A percentile compares a stretch with the other conserved stretches of the same genome.
These are phyloP conservation scores for Echria macrotheca DNA, from an alignment of 495 filamentous ascomycete genomes.

Conservation along the genomic window DNA sequence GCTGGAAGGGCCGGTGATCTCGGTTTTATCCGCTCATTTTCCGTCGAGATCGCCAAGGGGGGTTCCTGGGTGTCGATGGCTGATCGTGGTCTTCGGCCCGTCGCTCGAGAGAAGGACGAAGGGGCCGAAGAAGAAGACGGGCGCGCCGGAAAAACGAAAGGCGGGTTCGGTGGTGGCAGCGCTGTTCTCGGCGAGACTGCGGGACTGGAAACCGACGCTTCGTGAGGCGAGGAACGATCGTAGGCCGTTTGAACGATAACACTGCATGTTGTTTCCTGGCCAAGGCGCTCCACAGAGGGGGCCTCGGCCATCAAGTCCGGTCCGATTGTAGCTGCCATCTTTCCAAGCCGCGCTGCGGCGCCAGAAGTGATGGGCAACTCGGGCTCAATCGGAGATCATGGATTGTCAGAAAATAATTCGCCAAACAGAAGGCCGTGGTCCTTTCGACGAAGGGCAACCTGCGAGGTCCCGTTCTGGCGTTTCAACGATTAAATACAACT, in stretches of 20 bases:
- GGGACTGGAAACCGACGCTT: slow-evolving; percentile 17
- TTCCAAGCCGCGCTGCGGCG: slow-evolving; percentile 46
- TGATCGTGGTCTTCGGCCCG: slow-evolving; percentile 43
- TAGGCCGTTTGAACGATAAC: slow-evolving; percentile 6
- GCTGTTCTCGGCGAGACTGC: slow-evolving; percentile 35
- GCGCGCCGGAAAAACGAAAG: slow-evolving; percentile 62
- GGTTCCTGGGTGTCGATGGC: slow-evolving; percentile 34
- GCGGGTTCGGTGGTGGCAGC: slow-evolving; percentile 60
- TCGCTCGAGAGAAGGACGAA: slow-evolving; percentile 40
- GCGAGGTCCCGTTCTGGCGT: slow-evolving; percentile 12
- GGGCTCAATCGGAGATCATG: slow-evolving; percentile 36
- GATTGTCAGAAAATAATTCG: slow-evolving; percentile 15
- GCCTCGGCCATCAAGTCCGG: slow-evolving; percentile 32
- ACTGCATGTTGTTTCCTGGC: slow-evolving; percentile 12
- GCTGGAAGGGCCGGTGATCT: slow-evolving; percentile 49
- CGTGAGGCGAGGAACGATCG: slow-evolving; percentile 17
- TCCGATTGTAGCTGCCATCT: slow-evolving; percentile 39
- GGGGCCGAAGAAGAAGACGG: slow-evolving; percentile 40
- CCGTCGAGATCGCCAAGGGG: slow-evolving; percentile 15
- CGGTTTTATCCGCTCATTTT: slow-evolving; percentile 15
- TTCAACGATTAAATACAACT: slow-evolving; percentile 28
- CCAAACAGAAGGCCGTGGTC: neutral
- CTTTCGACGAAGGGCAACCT: no score
- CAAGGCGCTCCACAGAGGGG: slow-evolving; percentile 22
- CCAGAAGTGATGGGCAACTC: slow-evolving; percentile 34